Base-by-base conservation (phyloP, 352 stramenopile genomes). In the Discostella stelligera region DNA sequence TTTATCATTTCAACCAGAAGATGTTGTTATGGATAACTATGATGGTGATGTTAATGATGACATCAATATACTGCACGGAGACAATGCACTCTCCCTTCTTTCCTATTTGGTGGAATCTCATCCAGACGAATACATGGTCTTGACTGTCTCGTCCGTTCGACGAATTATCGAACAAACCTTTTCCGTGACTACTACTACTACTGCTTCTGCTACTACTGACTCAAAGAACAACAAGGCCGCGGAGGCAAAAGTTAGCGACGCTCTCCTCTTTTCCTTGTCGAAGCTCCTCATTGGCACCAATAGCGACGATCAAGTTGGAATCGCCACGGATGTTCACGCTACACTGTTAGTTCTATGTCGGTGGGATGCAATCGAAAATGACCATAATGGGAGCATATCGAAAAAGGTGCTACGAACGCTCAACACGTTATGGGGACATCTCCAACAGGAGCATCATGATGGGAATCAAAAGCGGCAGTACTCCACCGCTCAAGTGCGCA, bases 211-310 rank as follows among this genome's bases (percentile, higher is more conserved):
- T 37, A 1, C 37, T 25, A 30, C 21, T 20, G n/a, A 58, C 54
- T 44, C 21, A 54, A 65, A 44, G 20, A 41, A 23, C 9, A 25
- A 44, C 2, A 30, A 52, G 20, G 8, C 25, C 18, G 39, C 20
- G 18, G 30, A n/a, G 49, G 48, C 2, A 68, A 32, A 46, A 21
- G 59, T 70, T 39, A 68, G 23, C 32, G 73, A 80, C 54, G 65
- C 59, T 52, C 59, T 80, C 18, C 52, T 80, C 8, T 20, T 59
- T n/a, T 58, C 73, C 10, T 41, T 80, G 4, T 50, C 65, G 11
- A 75, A 75, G 54, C 49, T 80, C n/a, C 44, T 80, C 6, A 53
- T 80, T 16, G 66, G 59, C 2, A 50, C 65, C 16, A 75, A 75
- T 53, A 64, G 37, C 39, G 73, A 80, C 16, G 13, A 44, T 44